phyloP scores from a whole-genome alignment of 1,284 basidiomycete genomes.

The Trichosporon faecale region DNA sequence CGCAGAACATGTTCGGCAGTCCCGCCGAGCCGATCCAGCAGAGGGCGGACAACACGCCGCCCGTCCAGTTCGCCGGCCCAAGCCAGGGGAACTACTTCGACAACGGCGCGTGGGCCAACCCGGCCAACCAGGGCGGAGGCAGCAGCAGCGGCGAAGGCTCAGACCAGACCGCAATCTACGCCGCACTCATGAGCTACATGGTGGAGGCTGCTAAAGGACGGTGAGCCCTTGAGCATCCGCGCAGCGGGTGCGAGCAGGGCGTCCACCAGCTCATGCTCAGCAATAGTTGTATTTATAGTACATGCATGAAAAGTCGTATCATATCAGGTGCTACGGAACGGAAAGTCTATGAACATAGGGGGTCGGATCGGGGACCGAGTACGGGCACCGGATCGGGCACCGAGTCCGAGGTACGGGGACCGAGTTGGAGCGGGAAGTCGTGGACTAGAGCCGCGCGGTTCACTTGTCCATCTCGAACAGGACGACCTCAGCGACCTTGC shows the following conservation, averaged over 20 bases:
- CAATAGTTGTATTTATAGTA: background rate
- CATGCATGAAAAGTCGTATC: background rate
- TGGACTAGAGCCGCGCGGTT: too few relatives aligned
- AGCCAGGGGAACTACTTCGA: background rate
- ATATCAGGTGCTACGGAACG: background rate
- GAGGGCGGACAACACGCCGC: background rate
- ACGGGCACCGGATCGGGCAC: too few relatives aligned
- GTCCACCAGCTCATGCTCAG: background rate
- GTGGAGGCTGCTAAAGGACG: conserved; percentile 27
- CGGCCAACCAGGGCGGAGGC: background rate
- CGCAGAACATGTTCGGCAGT: background rate
- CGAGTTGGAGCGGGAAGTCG: too few relatives aligned
- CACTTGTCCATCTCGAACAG: conserved; percentile 64
- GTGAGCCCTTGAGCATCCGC: too few relatives aligned
- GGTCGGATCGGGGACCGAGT: too few relatives aligned
- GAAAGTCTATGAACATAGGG: too few relatives aligned
- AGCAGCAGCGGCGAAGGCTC: background rate
- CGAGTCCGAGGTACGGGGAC: too few relatives aligned
- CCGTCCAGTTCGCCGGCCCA: background rate
- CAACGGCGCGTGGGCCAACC: background rate
- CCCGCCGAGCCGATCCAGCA: background rate
- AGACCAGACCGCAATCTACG: conserved; percentile 31
- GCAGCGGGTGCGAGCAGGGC: too few relatives aligned
- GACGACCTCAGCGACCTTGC: conserved; percentile 63
- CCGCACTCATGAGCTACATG: conserved; percentile 35